These are phyloP conservation scores for Pogostemon cablin DNA, from an alignment of 257 asterid species.

Conservation along the genomic window DNA sequence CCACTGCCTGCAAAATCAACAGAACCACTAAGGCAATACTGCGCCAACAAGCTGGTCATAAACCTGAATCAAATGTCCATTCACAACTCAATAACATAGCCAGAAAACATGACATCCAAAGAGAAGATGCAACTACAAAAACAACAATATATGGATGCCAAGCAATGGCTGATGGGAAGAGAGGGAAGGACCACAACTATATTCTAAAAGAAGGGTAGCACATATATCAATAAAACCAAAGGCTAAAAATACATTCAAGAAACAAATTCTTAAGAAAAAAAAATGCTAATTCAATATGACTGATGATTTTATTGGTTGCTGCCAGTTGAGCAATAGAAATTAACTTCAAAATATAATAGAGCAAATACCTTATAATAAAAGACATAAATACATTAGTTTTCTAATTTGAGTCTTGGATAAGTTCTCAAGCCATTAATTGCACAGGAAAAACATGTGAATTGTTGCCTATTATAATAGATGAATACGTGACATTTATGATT, in stretches of 20 bases:
- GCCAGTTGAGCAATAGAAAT: neutral
- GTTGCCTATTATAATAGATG: neutral
- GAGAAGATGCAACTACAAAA: constrained; percentile 19
- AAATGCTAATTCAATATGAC: neutral
- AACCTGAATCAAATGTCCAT: constrained; percentile 74
- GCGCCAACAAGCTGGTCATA: constrained; percentile 67
- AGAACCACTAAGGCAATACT: constrained; percentile 65
- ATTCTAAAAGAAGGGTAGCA: constrained; percentile 1
- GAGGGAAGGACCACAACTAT: neutral
- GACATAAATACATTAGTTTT: neutral
- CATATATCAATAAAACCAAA: neutral
- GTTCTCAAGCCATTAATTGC: neutral
- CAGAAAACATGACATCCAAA: constrained; percentile 37
- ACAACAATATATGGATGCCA: constrained; percentile 11
- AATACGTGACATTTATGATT: neutral
- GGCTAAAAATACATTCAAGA: neutral
- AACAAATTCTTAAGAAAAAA: neutral
- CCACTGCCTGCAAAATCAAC: constrained; percentile 73
- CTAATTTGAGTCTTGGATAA: neutral
- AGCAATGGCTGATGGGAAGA: constrained; percentile 2
- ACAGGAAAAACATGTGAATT: neutral
- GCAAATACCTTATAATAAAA: neutral
- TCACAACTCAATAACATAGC: constrained; percentile 51
- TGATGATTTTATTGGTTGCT: neutral
- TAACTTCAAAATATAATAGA: constrained; percentile 4